Base-by-base conservation (phyloP, 139 green algal species). In the Picocystis salinarum region DNA sequence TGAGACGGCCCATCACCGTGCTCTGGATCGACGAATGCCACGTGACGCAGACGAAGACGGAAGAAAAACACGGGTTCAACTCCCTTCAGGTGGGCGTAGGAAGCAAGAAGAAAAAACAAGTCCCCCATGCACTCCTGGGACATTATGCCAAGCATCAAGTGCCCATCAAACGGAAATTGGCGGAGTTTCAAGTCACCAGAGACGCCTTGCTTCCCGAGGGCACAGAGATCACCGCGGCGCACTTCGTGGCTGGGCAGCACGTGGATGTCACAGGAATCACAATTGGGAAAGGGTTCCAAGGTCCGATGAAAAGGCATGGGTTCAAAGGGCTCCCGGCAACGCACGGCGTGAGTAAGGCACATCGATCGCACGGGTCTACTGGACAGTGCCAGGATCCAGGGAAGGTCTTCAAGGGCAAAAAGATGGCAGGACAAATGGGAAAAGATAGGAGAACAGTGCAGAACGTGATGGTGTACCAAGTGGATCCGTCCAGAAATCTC, bases 361-460 rank as follows among this genome's bases (percentile, higher is more conserved):
- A 97, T 69, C 62, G 82, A 28, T 28, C 37, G 22, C 20, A 56
- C 1, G 73, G 73, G 6, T 79, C 73, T 25, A 85, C 54, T 17
- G 72, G 73, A 4, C 23, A 31, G 12, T 68, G 62, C 53, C 65
- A 73, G 67, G 40, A 34, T 34, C 2, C 61, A 55, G 83, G 81
- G 23, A 80, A 71, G 46, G 73, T 94, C 28, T 96, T 80, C 67
- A 91, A 92, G 58, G 86, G 82, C 44, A 97, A 95, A 64, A 93
- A 93, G 63, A 91, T 99, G 82, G 58, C 89, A 0, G 89, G 89
- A 5, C 70, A 73, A 26, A 91, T 97, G 82, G 89, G 89, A 33
- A 56, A 61, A 18, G 63, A 82, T 42, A 58, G 44, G 15, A 49
- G 74, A 13, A 94, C 79, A 1, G 71, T 62, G 30, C 40, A 70